These are phyloP conservation scores for Thermothelomyces thermophilus DNA, from an alignment of 2,329 filamentous ascomycete genomes.

Conservation along the genomic window DNA sequence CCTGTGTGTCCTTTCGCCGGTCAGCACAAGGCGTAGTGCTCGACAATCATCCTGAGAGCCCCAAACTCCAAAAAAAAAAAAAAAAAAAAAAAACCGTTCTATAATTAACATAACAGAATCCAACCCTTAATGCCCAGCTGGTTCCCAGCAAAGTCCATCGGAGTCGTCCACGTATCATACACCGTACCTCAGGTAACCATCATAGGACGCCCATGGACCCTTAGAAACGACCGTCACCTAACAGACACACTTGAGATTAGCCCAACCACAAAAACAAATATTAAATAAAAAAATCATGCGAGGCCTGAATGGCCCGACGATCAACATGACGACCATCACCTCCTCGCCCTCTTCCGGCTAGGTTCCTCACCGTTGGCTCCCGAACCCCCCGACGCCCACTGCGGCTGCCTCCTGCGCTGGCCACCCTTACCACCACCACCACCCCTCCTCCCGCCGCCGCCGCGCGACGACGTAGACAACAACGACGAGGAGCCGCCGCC, in stretches of 20 bases:
- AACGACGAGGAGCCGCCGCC: too few species aligned
- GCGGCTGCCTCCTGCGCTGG: neutral
- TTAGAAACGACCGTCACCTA: neutral
- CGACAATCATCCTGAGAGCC: too few species aligned
- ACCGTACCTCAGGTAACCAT: neutral
- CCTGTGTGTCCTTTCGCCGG: too few species aligned
- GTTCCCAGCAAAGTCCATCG: neutral
- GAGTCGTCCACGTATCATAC: constrained; percentile 1
- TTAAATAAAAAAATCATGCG: too few species aligned
- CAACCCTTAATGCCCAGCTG: neutral
- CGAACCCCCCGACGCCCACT: neutral
- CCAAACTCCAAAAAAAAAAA: too few species aligned
- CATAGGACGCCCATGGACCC: neutral
- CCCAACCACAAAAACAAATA: constrained; percentile 5
- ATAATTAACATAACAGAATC: neutral
- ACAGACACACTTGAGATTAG: constrained; percentile 1
- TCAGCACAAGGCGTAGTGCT: too few species aligned
- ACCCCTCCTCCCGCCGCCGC: neutral
- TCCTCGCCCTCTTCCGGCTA: constrained; percentile 14
- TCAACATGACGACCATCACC: neutral
- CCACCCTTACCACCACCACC: neutral
- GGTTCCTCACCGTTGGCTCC: constrained; percentile 12
- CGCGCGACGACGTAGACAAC: too few species aligned
- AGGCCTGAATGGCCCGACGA: too few species aligned
- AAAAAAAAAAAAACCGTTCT: too few species aligned